Base-by-base conservation (phyloP, 495 filamentous ascomycete species). In the Tuber magnatum region DNA sequence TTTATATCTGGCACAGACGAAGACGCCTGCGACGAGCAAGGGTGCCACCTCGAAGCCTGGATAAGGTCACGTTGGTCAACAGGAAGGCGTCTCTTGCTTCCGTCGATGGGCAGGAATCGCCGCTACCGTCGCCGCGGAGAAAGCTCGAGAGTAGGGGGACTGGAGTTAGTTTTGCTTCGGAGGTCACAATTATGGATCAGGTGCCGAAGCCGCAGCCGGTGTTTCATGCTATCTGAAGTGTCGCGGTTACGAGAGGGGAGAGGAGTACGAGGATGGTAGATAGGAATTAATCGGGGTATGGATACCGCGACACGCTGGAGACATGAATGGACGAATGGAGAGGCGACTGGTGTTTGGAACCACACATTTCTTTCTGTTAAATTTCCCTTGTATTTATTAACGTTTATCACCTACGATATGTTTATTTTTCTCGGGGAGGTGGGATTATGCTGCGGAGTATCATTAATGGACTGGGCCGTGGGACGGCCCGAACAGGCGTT, bases 1-100 rank as follows among this genome's bases (percentile, higher is more conserved):
- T 68, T 10, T 79, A 79, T 14, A 73, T 79, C 32, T 79, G 77
- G 77, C 69, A 43, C 20, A 41, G 72, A 22, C 76, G 75, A 20
- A 69, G 77, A 41, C 70, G 76, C 2, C 77, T 79, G 39, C 76
- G 74, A 3, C 35, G 71, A 3, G 76, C 46, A 22, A 44, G 76
- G 39, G 28, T 16, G 32, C 35, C 18, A 5, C 38, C 68, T 10
- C 68, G 51, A 14, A 56, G 42, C 7, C 75, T 32, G 22, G 73
- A n/a, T 20, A 65, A 69, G 22, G n/a, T 3, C 7, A 39, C 40
- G 1, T 56, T n/a, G 32, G 40, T 38, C 24, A 38, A 70, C n/a
- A 69, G 68, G 56, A 35, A 35, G 56, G 56, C 5, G 10, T 65
- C 14, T 65, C 1, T 65, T 0, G 56, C n/a, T 3, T 28, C 51